Evolutionary conservation across 306 rosid species (phyloP), one percentile per base, ranked within the genome.

Genomic region (Abrus precatorius): DNA sequence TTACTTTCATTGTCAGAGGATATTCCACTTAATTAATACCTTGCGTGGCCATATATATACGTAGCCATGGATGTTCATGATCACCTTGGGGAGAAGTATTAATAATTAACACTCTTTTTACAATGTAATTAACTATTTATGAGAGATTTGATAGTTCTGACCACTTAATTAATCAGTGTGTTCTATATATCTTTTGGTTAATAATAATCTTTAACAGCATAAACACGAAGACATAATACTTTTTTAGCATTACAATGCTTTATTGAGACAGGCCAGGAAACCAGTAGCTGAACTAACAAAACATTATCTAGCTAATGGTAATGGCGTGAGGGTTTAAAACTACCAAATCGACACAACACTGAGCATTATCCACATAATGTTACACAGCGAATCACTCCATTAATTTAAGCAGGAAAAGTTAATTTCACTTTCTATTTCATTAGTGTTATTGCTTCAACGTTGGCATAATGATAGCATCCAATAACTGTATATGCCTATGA

Each of bases 401-500:
- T 49, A 32, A 32, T 69, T 78, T 77, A 44, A 30, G 49, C 49
- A 30, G 32, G n/a, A 14, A 69, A 69, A 45, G 1, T 8, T 44
- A 4, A 5, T 36, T 63, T 63, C 11, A 63, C 48, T 69, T 47
- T 47, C 14, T 69, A 69, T 57, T 20, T 33, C 7, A 9, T 20
- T 33, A 9, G 43, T 36, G 40, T 27, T 14, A 71, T 53, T 53
- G 72, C 60, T 69, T 56, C 63, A 56, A 69, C 76, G 20, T 45
- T 11, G 9, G 43, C 62, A 32, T 79, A 27, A 38, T 57, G 70
- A 69, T 69, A 56, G 50, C 28, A 47, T 75, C 78, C 78, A 74
- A 74, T 56, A 7, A 74, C 10, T 34, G 43, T 66, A 2, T 41
- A 5, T 61, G 60, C 33, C 9, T 55, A 20, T 0, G 20, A 20